phyloP scores from a whole-genome alignment of 177 flowering plant species.

The Tripterygium wilfordii region DNA sequence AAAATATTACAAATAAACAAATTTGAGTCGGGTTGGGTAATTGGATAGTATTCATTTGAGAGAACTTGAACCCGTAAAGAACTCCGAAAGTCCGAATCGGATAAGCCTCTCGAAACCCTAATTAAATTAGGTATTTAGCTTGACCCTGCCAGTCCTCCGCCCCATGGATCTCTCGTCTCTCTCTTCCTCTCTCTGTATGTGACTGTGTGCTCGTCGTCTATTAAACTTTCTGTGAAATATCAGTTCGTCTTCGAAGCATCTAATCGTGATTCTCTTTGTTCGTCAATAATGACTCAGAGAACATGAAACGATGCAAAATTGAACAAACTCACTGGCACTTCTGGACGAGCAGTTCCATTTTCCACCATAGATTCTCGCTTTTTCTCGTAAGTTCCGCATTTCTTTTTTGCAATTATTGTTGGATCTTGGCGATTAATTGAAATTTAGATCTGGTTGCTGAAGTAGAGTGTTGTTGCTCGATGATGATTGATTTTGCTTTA shows the following conservation, averaged over 20 bases:
- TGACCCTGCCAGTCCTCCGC: too few relatives aligned
- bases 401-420: not conserved
- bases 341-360: conserved; percentile 27
- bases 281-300: conserved; percentile 5
- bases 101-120: too few relatives aligned
- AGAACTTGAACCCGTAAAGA: too few relatives aligned
- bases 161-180: conserved; percentile 3
- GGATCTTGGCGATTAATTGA: not conserved
- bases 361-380: conserved; percentile 19
- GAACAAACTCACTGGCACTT: conserved; percentile 16
- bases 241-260: conserved; percentile 11
- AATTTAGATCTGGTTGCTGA: not conserved
- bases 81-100: too few relatives aligned
- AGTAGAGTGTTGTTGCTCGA: too few relatives aligned
- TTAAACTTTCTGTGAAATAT: not conserved
- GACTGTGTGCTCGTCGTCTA: not conserved
- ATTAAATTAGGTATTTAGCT: too few relatives aligned
- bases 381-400: conserved; percentile 36
- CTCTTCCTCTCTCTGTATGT: not conserved
- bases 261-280: conserved; percentile 15
- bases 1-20: too few relatives aligned
- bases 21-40: too few relatives aligned
- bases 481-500: conserved; percentile 30
- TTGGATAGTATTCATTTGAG: too few relatives aligned
- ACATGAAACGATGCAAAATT: conserved; percentile 25